phyloP scores from a whole-genome alignment of 768 basidiomycete species.

The Termitomyces titanicus region DNA sequence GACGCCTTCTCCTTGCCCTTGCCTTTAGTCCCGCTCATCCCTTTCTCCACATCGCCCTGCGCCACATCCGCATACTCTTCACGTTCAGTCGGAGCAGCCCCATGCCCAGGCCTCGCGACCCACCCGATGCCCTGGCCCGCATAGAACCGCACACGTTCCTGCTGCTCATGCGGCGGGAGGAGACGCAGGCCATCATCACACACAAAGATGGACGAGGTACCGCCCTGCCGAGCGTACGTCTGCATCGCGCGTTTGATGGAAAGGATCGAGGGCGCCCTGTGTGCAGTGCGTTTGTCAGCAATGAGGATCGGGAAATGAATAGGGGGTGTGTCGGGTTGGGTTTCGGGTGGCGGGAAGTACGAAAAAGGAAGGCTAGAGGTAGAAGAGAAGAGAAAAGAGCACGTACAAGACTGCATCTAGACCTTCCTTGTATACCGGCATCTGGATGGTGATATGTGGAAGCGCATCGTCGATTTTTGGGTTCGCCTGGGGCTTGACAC shows the following conservation, averaged over 20 bases:
- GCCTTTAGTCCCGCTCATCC: background rate
- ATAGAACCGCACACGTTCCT: constrained; percentile 13
- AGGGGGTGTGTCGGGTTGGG: too few species aligned
- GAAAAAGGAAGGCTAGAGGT: too few species aligned
- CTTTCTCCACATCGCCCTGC: constrained; percentile 4
- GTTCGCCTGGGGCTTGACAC: constrained; percentile 50
- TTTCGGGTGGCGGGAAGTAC: too few species aligned
- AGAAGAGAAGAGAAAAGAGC: background rate
- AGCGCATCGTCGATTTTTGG: constrained; percentile 49
- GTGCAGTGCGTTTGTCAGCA: background rate
- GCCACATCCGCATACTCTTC: background rate
- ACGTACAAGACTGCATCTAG: constrained; percentile 64
- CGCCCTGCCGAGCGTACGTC: constrained; percentile 83
- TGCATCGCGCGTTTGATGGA: constrained; percentile 82
- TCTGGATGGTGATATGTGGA: constrained; percentile 77
- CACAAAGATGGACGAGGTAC: constrained; percentile 70
- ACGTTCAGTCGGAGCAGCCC: constrained; percentile 1
- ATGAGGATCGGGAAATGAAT: too few species aligned
- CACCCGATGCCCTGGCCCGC: constrained; percentile 14
- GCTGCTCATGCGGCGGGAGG: background rate
- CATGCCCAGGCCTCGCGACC: constrained; percentile 16
- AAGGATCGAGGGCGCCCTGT: constrained; percentile 64
- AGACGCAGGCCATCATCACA: constrained; percentile 73
- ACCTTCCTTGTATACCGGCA: constrained; percentile 85
- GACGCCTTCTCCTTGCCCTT: constrained; percentile 22